These are phyloP conservation scores for Backusella luteola DNA, from an alignment of 192 early-diverging fungal genomes.

Conservation along the genomic window DNA sequence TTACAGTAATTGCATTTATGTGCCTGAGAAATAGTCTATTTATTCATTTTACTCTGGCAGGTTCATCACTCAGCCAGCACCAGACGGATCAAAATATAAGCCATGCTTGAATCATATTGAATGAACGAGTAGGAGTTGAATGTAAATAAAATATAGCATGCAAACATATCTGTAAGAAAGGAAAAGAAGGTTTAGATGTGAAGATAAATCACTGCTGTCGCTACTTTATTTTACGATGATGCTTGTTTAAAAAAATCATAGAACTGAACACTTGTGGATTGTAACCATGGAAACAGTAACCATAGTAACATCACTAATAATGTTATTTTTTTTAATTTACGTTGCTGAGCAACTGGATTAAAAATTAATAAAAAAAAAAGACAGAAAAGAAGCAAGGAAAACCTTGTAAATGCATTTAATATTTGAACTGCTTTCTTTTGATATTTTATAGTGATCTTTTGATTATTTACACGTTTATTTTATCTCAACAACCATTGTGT, in stretches of 20 bases:
- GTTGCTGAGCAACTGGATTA: background rate
- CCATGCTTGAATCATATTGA: background rate
- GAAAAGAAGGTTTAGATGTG: background rate
- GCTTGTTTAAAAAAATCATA: background rate
- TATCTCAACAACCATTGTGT: background rate
- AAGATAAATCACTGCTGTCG: background rate
- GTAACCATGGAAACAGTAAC: background rate
- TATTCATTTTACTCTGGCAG: background rate
- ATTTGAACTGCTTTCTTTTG: background rate
- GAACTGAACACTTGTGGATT: background rate
- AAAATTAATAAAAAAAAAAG: background rate
- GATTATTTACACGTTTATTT: background rate
- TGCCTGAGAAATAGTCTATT: background rate
- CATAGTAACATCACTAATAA: background rate
- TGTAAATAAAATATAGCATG: background rate
- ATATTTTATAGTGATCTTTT: background rate
- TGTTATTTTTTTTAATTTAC: background rate
- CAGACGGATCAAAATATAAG: background rate
- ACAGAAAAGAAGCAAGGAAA: background rate
- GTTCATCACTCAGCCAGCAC: background rate
- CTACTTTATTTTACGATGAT: too few species aligned
- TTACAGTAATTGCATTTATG: background rate
- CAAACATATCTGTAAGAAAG: background rate
- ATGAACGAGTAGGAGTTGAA: background rate
- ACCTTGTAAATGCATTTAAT: background rate